Percentiles rank a stretch among this genome's conserved stretches.
These are phyloP conservation scores for Avicennia marina DNA, from an alignment of 257 asterid species.

Conservation along the genomic window DNA sequence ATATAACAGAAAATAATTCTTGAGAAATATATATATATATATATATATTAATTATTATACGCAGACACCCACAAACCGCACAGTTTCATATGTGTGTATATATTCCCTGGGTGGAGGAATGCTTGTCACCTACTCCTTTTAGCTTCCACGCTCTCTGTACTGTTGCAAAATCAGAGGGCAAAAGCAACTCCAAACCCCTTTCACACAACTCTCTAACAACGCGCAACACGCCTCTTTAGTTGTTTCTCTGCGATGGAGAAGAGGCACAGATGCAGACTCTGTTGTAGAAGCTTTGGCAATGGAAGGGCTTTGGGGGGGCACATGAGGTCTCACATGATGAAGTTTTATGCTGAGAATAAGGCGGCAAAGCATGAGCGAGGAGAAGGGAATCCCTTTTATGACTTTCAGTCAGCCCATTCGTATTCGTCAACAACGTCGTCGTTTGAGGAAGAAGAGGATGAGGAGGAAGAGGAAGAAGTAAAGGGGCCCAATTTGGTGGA, in stretches of 20 bases:
- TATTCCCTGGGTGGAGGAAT: constrained; percentile 51
- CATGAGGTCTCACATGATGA: constrained; percentile 83
- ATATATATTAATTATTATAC: too few relatives aligned
- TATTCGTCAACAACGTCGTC: too few relatives aligned
- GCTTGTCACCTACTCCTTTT: constrained; percentile 83
- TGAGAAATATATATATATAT: too few relatives aligned
- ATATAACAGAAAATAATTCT: too few relatives aligned
- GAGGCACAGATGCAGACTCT: constrained; percentile 62
- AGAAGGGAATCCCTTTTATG: too few relatives aligned
- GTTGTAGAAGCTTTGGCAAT: constrained; percentile 51
- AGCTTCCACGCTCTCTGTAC: constrained; percentile 51
- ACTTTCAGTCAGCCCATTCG: too few relatives aligned
- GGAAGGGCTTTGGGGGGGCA: constrained; percentile 91
- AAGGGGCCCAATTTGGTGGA: constrained; percentile 16
- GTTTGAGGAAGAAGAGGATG: constrained; percentile 20
- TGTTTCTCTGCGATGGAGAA: constrained; percentile 81
- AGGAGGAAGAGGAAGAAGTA: constrained; percentile 16
- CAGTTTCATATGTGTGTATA: too few relatives aligned
- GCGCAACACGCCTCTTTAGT: too few relatives aligned
- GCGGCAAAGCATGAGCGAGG: too few relatives aligned
- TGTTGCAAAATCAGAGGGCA: constrained; percentile 20
- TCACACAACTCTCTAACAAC: too few relatives aligned
- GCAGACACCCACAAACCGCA: neutral
- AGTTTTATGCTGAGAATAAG: too few relatives aligned
- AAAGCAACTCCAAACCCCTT: constrained; percentile 12